Evolutionary conservation across 2,329 filamentous ascomycete species (phyloP), one percentile per base, ranked within the genome.

Genomic region (Ceratocystiopsis sp.): DNA sequence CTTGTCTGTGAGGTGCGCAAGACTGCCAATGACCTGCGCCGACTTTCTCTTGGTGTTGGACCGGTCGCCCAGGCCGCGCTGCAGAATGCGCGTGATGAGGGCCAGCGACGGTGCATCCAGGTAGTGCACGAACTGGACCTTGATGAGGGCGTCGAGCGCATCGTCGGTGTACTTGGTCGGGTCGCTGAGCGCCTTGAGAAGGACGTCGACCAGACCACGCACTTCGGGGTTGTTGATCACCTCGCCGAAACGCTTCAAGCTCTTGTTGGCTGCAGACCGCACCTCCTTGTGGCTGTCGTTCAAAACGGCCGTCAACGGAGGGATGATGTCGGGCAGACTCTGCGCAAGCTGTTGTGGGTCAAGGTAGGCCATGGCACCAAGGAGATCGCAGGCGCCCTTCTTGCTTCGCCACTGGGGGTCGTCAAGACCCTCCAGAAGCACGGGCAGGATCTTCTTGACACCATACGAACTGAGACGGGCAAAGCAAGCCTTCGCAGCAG

Each of bases 281-380:
- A 98, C 91, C 63, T 98, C 91, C 61, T 98, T 98, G 65, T 98
- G 91, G 54, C 84, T 95, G 65, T 98, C 91, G 52, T 94, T 98
- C 46, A 98, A 67, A 4, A 96, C 91, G 38, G 81, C 78, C 1
- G 93, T 96, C 45, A 98, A 69, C 15, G 93, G 89, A 21, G 93
- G 91, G 51, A 98, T 98, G 52, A 98, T 98, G 45, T 93, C 87
- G 2, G 91, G 91, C 54, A 98, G 66, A 58, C 87, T 96, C 52
- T 81, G 73, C 1, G 91, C 86, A 16, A 98, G 73, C 59, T 98
- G 91, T 51, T 95, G 83, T 9, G 93, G 89, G 58, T 96, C 91
- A 32, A 98, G 74, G 58, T 98, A 98, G 6, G 91, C 93, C 91
- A 98, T 98, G 49, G 91, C 91, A 58, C 91, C 91, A 14, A 98